Conservation (phyloP, 768 basidiomycete genomes). For the Macrolepiota dolichaula region DNA sequence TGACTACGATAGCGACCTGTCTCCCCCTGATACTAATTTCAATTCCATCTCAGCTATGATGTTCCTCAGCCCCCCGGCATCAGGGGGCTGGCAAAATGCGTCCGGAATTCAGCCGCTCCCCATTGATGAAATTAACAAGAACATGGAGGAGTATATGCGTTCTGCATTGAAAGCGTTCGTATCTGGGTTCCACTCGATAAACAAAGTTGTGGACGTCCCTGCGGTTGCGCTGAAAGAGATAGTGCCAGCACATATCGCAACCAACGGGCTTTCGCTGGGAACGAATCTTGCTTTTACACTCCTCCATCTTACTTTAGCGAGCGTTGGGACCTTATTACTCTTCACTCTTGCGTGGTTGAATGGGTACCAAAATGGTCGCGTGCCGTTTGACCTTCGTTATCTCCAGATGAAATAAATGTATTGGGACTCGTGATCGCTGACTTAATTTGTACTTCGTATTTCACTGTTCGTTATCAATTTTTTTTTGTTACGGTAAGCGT, state of each 20-base stretch:
- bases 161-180: neutral
- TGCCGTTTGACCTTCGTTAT: neutral
- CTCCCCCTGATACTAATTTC: no score
- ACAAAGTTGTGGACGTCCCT: neutral
- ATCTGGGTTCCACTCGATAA: neutral
- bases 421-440: no score
- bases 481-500: no score
- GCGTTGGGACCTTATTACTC: neutral
- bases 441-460: no score
- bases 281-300: neutral
- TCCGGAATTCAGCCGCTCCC: neutral
- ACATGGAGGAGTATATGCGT: neutral
- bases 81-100: neutral
- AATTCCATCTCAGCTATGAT: neutral
- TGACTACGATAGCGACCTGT: neutral
- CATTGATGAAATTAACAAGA: neutral
- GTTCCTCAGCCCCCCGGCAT: neutral
- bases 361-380: neutral
- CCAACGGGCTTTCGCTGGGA: neutral
- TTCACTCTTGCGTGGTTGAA: neutral
- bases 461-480: no score
- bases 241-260: no score
- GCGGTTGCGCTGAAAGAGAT: neutral
- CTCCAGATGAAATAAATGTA: neutral
- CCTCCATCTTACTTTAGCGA: neutral